Percentiles rank a stretch among this genome's conserved stretches.
Conservation (phyloP, 2,329 filamentous ascomycete genomes). For the Colletotrichum brevisporum region DNA sequence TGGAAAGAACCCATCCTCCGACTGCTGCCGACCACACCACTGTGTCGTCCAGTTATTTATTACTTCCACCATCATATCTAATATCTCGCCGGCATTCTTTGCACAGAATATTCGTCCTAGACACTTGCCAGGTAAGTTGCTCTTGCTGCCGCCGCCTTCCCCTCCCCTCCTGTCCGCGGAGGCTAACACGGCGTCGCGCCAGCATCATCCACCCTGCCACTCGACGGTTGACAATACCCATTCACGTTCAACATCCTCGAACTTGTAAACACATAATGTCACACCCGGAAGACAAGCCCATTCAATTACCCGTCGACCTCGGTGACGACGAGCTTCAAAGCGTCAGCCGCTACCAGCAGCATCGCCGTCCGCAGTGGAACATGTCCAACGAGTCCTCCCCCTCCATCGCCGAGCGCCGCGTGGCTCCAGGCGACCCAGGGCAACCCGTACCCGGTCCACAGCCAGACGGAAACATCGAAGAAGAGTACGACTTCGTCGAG, state of each 20-base stretch:
- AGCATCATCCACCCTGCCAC: neutral
- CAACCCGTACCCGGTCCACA: neutral
- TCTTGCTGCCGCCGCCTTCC: too few species aligned
- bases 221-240: neutral
- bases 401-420: slow-evolving; percentile 17
- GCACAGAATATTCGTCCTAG: neutral
- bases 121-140: neutral
- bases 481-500: neutral
- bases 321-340: neutral
- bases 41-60: neutral
- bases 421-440: neutral
- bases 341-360: slow-evolving; percentile 15
- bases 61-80: neutral
- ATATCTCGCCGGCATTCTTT: neutral
- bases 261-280: neutral
- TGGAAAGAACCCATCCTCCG: neutral
- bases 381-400: slow-evolving; percentile 26
- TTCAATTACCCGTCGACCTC: neutral
- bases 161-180: neutral
- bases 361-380: slow-evolving; percentile 30
- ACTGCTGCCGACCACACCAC: neutral
- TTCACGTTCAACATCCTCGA: neutral
- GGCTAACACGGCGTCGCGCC: neutral
- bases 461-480: neutral
- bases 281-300: slow-evolving; percentile 10